Evolutionary conservation across 2,329 filamentous ascomycete species (phyloP).

Genomic region (Didymella keratinophila): DNA sequence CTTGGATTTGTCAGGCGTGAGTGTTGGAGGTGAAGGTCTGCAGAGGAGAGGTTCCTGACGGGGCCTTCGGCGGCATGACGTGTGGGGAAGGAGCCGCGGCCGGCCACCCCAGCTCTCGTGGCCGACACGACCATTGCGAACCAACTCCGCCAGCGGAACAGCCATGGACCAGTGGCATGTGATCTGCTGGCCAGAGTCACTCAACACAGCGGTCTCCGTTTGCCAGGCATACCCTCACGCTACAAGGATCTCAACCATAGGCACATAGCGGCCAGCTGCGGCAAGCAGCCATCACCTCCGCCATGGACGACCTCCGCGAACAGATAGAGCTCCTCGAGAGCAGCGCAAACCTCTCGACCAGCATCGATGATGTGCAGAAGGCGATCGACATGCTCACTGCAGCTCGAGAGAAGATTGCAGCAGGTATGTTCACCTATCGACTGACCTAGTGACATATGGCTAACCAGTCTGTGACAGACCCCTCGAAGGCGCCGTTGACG

Average conservation of each 20-base stretch:
- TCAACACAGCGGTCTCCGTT: slow-evolving; percentile 8
- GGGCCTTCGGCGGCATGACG: slow-evolving; percentile 8
- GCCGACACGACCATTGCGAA: slow-evolving; percentile 9
- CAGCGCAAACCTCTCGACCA: slow-evolving; percentile 72
- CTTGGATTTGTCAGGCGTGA: background rate
- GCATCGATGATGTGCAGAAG: slow-evolving; percentile 80
- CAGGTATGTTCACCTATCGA: slow-evolving; percentile 54
- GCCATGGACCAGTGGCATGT: slow-evolving; percentile 34
- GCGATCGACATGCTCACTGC: slow-evolving; percentile 79
- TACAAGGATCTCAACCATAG: background rate
- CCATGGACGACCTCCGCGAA: slow-evolving; percentile 72
- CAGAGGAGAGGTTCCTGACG: background rate
- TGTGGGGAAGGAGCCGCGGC: slow-evolving; percentile 18
- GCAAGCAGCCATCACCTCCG: slow-evolving; percentile 9
- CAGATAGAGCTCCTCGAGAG: slow-evolving; percentile 77
- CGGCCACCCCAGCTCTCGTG: slow-evolving; percentile 3
- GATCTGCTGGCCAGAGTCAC: slow-evolving; percentile 30
- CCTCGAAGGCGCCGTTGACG: slow-evolving; percentile 73
- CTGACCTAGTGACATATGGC: slow-evolving; percentile 17
- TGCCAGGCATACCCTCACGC: slow-evolving; percentile 1
- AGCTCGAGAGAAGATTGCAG: slow-evolving; percentile 76
- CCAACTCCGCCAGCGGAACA: slow-evolving; percentile 25
- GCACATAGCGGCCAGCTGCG: slow-evolving; percentile 5
- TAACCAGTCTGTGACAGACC: slow-evolving; percentile 59
- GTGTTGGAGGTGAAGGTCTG: slow-evolving; percentile 12